phyloP scores from a whole-genome alignment of 306 rosid genomes.

The Gastrolobium bilobum region DNA sequence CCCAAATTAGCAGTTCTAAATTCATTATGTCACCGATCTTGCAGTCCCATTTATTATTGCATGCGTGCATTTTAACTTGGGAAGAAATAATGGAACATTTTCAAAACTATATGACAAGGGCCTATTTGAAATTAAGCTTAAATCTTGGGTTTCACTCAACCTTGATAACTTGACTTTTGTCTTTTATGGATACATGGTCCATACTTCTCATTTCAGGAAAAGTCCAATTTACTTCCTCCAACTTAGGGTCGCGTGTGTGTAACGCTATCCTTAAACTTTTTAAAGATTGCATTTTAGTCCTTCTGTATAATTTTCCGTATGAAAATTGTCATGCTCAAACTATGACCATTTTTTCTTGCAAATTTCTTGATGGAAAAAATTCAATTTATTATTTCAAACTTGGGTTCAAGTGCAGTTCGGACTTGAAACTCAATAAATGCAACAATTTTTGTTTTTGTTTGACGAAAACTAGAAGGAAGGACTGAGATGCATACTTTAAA shows the following conservation, averaged over 20 bases:
- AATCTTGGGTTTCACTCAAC: too few species aligned
- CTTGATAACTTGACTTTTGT: too few species aligned
- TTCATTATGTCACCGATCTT: neutral
- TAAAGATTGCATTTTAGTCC: neutral
- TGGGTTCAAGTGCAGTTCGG: neutral
- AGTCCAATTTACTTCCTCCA: neutral
- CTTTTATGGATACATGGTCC: conserved; percentile 3
- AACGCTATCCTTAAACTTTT: conserved; percentile 3
- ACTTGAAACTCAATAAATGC: neutral
- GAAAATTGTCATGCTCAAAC: neutral
- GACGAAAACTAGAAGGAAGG: neutral
- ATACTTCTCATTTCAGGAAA: conserved; percentile 9
- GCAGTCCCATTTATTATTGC: conserved; percentile 29
- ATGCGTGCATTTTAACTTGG: conserved; percentile 23
- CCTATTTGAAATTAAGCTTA: neutral
- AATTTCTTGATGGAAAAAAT: neutral
- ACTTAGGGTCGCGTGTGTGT: neutral
- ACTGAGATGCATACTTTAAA: neutral
- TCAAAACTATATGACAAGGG: neutral
- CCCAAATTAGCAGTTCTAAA: conserved; percentile 18
- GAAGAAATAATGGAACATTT: conserved; percentile 17
- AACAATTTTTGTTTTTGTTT: neutral
- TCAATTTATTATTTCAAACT: conserved; percentile 1
- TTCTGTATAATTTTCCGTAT: neutral
- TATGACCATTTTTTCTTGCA: neutral